These are phyloP conservation scores for Solanum rostratum DNA, from an alignment of 257 asterid species.

Conservation along the genomic window DNA sequence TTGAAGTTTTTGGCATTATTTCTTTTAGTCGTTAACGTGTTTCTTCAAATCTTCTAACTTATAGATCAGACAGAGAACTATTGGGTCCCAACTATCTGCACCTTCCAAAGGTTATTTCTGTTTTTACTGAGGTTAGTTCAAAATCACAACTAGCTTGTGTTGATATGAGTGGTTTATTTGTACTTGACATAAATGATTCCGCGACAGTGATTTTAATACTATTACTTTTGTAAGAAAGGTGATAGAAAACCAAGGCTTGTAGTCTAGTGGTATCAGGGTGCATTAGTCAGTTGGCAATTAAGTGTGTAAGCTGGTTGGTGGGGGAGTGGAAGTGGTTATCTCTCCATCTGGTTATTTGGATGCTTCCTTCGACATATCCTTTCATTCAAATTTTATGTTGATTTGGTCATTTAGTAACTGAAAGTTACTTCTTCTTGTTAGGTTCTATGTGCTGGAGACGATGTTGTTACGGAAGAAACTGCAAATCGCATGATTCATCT, in stretches of 20 bases:
- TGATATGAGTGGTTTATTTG: not conserved
- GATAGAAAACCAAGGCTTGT: not conserved
- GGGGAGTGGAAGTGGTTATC: not conserved
- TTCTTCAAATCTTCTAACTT: not conserved
- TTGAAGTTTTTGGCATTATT: not conserved
- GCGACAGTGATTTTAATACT: not conserved
- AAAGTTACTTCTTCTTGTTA: not conserved
- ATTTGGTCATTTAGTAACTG: not conserved
- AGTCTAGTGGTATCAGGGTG: not conserved
- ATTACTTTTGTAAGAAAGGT: not conserved
- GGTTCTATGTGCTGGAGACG: not conserved
- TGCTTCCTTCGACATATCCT: not conserved
- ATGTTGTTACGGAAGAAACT: not conserved
- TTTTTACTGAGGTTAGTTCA: slow-evolving; percentile 82
- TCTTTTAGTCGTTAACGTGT: not conserved
- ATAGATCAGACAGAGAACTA: slow-evolving; percentile 69
- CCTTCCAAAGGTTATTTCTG: slow-evolving; percentile 81
- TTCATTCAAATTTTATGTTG: not conserved
- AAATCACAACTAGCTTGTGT: not conserved
- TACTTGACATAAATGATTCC: too few relatives aligned
- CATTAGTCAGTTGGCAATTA: not conserved
- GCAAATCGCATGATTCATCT: not conserved
- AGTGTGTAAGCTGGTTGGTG: not conserved
- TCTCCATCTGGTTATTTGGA: not conserved
- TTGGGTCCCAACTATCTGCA: slow-evolving; percentile 87